Conservation (phyloP, 805 yeast genomes). For the Saturnispora gosingensis region DNA sequence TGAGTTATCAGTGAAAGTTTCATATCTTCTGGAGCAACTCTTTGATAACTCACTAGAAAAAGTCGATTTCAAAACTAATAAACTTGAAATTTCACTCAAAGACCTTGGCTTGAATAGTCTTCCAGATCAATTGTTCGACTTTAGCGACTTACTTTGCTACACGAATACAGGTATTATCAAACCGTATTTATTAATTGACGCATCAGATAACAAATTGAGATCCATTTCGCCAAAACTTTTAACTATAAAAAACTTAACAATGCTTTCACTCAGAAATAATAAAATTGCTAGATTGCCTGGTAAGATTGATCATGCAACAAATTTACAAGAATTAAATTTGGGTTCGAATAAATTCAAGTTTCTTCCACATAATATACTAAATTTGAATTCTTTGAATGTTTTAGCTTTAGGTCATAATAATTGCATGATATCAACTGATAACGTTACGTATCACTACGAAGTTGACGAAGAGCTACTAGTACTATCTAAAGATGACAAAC, state of each 20-base stretch:
- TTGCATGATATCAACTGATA: slow-evolving; percentile 24
- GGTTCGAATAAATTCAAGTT: slow-evolving; percentile 41
- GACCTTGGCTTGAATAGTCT: slow-evolving; percentile 36
- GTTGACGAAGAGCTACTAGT: slow-evolving; percentile 23
- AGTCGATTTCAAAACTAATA: slow-evolving; percentile 19
- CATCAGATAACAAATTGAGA: slow-evolving; percentile 40
- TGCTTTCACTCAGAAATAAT: slow-evolving; percentile 44
- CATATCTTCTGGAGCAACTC: slow-evolving; percentile 33
- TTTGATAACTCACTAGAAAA: slow-evolving; percentile 33
- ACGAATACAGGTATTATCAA: slow-evolving; percentile 23
- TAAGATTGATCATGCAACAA: slow-evolving; percentile 31
- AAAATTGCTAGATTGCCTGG: slow-evolving; percentile 39
- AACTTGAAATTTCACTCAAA: slow-evolving; percentile 38
- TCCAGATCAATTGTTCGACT: slow-evolving; percentile 51
- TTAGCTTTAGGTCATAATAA: slow-evolving; percentile 48
- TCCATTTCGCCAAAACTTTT: slow-evolving; percentile 43
- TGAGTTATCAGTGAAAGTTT: slow-evolving; percentile 26
- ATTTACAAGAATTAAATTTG: slow-evolving; percentile 42
- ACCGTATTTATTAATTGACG: slow-evolving; percentile 38
- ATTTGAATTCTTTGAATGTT: slow-evolving; percentile 32
- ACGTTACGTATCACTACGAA: slow-evolving; percentile 10
- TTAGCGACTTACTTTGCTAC: slow-evolving; percentile 43
- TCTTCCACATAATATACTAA: slow-evolving; percentile 46
- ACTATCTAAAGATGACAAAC: background rate
- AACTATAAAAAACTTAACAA: slow-evolving; percentile 40